phyloP scores from a whole-genome alignment of 2,329 filamentous ascomycete genomes.

The Aspergillus sp. region DNA sequence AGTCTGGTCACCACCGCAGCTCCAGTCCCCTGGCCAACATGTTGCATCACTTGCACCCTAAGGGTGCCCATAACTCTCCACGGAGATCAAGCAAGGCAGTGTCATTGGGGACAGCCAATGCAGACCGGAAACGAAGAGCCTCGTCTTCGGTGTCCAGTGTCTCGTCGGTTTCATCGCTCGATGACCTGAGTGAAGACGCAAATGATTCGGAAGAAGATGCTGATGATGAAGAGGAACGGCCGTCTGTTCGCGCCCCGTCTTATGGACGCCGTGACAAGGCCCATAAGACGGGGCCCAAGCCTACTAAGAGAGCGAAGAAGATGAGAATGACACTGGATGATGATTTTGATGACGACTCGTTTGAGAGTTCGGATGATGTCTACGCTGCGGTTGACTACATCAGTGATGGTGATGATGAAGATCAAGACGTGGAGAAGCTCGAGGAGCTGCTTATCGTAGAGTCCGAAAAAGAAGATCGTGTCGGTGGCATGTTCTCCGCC shows the following conservation, averaged over 20 bases:
- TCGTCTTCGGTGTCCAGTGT: conserved; percentile 33
- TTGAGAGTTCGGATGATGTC: conserved; percentile 57
- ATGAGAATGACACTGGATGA: conserved; percentile 30
- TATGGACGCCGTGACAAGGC: conserved; percentile 29
- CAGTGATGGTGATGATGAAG: conserved; percentile 73
- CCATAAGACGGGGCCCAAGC: conserved; percentile 38
- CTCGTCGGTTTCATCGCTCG: conserved; percentile 32
- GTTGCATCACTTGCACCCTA: conserved; percentile 17
- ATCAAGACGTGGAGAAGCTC: conserved; percentile 70
- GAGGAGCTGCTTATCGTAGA: conserved; percentile 71
- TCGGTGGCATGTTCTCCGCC: conserved; percentile 16
- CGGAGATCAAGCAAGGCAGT: conserved; percentile 22
- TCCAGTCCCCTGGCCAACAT: conserved; percentile 18
- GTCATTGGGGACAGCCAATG: conserved; percentile 13
- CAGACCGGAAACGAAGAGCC: conserved; percentile 30
- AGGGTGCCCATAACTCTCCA: conserved; percentile 14
- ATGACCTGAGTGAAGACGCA: conserved; percentile 31
- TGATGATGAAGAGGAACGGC: conserved; percentile 41
- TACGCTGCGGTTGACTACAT: conserved; percentile 77
- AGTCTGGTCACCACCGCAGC: conserved; percentile 16
- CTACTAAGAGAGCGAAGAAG: conserved; percentile 28
- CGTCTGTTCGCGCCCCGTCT: conserved; percentile 38
- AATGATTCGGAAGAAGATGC: conserved; percentile 36
- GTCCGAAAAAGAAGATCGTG: conserved; percentile 31
- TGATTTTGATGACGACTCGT: conserved; percentile 28